phyloP scores from a whole-genome alignment of 1,284 basidiomycete genomes.

The Sporisorium sorghi region DNA sequence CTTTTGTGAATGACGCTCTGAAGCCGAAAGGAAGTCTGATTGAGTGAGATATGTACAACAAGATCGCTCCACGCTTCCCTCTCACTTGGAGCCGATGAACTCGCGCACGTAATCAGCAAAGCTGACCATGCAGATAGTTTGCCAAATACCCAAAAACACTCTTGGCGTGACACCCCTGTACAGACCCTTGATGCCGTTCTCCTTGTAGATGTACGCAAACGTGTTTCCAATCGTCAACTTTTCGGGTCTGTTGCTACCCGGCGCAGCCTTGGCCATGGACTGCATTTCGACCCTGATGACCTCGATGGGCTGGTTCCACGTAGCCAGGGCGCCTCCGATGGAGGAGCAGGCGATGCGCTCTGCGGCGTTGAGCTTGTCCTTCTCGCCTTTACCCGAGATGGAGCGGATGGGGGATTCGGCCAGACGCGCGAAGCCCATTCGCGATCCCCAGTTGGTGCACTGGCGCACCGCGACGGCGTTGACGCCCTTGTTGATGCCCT shows the following conservation, averaged over 20 bases:
- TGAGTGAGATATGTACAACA: not conserved
- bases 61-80: too few species aligned
- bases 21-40: not conserved
- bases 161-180: slow-evolving; percentile 98
- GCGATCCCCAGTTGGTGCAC: slow-evolving; percentile 99
- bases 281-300: slow-evolving; percentile 99
- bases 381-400: slow-evolving; percentile 78
- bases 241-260: slow-evolving; percentile 78
- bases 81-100: slow-evolving; percentile 47
- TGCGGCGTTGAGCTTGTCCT: slow-evolving; percentile 79
- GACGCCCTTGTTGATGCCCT: slow-evolving; percentile 99
- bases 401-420: slow-evolving; percentile 86
- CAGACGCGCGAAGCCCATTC: slow-evolving; percentile 95
- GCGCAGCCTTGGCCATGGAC: slow-evolving; percentile 89
- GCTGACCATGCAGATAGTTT: slow-evolving; percentile 97
- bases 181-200: slow-evolving; percentile 94
- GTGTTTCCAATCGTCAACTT: slow-evolving; percentile 92
- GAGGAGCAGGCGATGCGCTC: slow-evolving; percentile 93
- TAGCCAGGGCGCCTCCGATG: slow-evolving; percentile 91
- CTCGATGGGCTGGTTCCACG: slow-evolving; percentile 99
- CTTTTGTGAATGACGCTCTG: too few species aligned
- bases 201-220: slow-evolving; percentile 89
- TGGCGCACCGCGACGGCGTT: slow-evolving; percentile 95
- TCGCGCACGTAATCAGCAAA: slow-evolving; percentile 87
- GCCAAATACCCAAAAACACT: slow-evolving; percentile 95